Percentiles rank a stretch among this genome's conserved stretches.
phyloP scores from a whole-genome alignment of 2,329 filamentous ascomycete species.

The Aspergillus niger region DNA sequence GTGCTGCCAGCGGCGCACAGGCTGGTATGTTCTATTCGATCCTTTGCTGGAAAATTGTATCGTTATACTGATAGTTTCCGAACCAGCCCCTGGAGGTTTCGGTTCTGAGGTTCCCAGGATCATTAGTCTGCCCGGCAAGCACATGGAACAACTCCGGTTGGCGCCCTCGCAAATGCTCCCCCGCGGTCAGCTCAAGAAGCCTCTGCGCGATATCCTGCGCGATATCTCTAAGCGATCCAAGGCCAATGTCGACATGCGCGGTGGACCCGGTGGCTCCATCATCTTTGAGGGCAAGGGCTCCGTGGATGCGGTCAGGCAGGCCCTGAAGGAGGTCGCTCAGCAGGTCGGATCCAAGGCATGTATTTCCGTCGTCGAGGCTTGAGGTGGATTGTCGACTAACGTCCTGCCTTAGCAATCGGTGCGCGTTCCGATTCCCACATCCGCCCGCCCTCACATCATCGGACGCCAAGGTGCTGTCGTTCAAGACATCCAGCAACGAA shows the following conservation, averaged over 20 bases:
- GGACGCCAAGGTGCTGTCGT: constrained; percentile 88
- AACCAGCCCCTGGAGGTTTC: constrained; percentile 28
- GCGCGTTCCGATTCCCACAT: constrained; percentile 78
- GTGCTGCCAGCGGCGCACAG: constrained; percentile 57
- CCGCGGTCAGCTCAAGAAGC: constrained; percentile 76
- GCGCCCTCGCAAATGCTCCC: constrained; percentile 76
- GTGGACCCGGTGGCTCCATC: constrained; percentile 69
- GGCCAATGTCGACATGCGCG: constrained; percentile 76
- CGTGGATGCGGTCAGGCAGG: constrained; percentile 79
- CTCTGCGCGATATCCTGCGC: constrained; percentile 79
- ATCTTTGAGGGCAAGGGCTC: constrained; percentile 85
- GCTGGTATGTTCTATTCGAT: constrained; percentile 47
- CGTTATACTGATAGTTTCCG: constrained; percentile 26
- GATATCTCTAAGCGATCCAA: constrained; percentile 92
- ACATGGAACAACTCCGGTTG: constrained; percentile 74
- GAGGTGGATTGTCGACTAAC: constrained; percentile 6
- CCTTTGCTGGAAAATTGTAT: background rate
- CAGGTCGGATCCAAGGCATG: constrained; percentile 83
- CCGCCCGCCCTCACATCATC: constrained; percentile 85
- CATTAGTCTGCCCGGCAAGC: constrained; percentile 78
- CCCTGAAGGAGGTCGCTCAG: constrained; percentile 83
- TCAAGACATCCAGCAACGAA: constrained; percentile 84
- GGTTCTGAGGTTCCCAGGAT: constrained; percentile 51
- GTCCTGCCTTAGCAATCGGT: constrained; percentile 58
- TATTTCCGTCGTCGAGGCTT: constrained; percentile 10